Conservation (phyloP, 1,284 basidiomycete species). For the Tausonia pullulans region DNA sequence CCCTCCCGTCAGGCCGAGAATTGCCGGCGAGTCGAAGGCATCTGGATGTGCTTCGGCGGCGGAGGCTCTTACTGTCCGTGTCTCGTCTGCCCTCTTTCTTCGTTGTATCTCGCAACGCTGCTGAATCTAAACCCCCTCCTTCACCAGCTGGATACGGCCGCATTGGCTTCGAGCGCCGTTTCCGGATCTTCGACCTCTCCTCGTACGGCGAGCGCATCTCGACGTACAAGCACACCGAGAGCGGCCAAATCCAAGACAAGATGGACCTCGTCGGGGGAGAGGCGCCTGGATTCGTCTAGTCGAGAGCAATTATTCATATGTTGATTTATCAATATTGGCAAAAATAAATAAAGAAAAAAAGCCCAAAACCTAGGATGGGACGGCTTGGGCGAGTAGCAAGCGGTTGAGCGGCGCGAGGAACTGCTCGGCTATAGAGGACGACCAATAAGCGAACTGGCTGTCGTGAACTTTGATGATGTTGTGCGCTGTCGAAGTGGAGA, state of each 20-base stretch:
- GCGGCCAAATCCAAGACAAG: conserved; percentile 55
- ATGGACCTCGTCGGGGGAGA: conserved; percentile 28
- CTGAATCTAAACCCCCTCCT: not conserved
- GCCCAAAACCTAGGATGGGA: too few relatives aligned
- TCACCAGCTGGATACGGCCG: conserved; percentile 10
- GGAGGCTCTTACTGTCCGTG: conserved; percentile 73
- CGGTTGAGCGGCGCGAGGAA: too few relatives aligned
- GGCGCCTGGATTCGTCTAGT: not conserved
- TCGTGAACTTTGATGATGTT: too few relatives aligned
- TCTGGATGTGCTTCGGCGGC: conserved; percentile 93
- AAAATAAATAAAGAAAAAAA: too few relatives aligned
- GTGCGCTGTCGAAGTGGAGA: too few relatives aligned
- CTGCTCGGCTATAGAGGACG: too few relatives aligned
- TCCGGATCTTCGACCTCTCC: conserved; percentile 70
- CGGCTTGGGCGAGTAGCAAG: too few relatives aligned
- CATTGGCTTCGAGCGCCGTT: conserved; percentile 65
- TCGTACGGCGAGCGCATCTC: conserved; percentile 79
- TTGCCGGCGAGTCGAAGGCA: conserved; percentile 65
- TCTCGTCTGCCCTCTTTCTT: conserved; percentile 20
- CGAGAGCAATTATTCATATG: not conserved
- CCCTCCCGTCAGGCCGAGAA: conserved; percentile 49
- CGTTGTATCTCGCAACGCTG: not conserved
- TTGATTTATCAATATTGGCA: too few relatives aligned
- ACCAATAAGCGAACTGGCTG: too few relatives aligned
- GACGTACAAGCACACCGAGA: conserved; percentile 78